Conservation (phyloP, 208 protist species). For the Crithidia expoeki region DNA sequence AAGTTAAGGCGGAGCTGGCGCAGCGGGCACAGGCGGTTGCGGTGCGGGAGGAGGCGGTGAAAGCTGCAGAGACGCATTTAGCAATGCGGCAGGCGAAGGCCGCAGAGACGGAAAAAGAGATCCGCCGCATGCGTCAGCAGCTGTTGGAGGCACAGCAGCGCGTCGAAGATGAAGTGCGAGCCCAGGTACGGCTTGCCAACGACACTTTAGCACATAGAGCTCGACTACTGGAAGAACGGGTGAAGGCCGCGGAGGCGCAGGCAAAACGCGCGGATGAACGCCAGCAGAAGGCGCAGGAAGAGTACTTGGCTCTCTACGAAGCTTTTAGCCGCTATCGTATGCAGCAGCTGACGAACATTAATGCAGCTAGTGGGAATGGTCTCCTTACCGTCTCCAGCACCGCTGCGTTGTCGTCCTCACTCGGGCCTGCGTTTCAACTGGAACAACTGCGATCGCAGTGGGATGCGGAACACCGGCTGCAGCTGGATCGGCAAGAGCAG, state of each 20-base stretch:
- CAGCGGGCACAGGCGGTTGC: slow-evolving; percentile 32
- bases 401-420: neutral
- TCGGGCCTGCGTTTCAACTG: slow-evolving; percentile 14
- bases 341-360: slow-evolving; percentile 43
- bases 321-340: slow-evolving; percentile 70
- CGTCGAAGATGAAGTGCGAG: slow-evolving; percentile 73
- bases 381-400: neutral
- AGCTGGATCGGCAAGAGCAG: slow-evolving; percentile 49
- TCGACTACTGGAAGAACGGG: slow-evolving; percentile 54
- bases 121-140: slow-evolving; percentile 62
- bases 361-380: neutral
- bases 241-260: slow-evolving; percentile 63
- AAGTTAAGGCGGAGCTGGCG: slow-evolving; percentile 23
- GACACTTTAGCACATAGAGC: slow-evolving; percentile 64
- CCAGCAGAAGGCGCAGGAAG: slow-evolving; percentile 58
- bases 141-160: slow-evolving; percentile 69
- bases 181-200: slow-evolving; percentile 76
- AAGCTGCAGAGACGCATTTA: slow-evolving; percentile 42
- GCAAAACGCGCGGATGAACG: slow-evolving; percentile 69
- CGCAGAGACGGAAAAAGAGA: slow-evolving; percentile 56
- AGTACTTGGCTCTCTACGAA: slow-evolving; percentile 77
- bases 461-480: slow-evolving; percentile 50
- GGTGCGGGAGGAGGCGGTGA: slow-evolving; percentile 32
- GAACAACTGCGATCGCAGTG: slow-evolving; percentile 44
- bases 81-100: slow-evolving; percentile 44